Evolutionary conservation across 768 basidiomycete genomes (phyloP).

Genomic region (Phlebiopsis gigantea): DNA sequence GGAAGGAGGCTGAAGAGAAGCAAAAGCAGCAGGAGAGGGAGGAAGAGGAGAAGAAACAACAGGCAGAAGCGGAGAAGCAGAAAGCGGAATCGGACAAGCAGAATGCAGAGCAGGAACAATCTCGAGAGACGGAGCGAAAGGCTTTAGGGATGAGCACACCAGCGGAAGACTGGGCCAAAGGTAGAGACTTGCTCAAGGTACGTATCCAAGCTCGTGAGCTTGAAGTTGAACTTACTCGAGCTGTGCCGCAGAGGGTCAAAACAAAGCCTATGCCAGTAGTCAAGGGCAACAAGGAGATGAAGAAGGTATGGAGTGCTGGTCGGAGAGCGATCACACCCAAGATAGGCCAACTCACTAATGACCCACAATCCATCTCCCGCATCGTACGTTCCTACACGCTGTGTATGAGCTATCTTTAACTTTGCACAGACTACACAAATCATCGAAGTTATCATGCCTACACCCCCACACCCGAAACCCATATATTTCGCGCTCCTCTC

Average conservation of each 20-base stretch:
- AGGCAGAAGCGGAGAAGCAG: slow-evolving; percentile 28
- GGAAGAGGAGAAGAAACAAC: slow-evolving; percentile 15
- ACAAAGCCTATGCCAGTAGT: slow-evolving; percentile 55
- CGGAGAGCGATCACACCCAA: slow-evolving; percentile 82
- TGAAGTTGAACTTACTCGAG: no score
- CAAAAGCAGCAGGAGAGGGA: slow-evolving; percentile 19
- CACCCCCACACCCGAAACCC: slow-evolving; percentile 22
- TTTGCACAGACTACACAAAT: slow-evolving; percentile 34
- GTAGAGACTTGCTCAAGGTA: slow-evolving; percentile 52
- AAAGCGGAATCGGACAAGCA: slow-evolving; percentile 33
- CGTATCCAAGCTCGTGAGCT: no score
- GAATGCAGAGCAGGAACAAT: slow-evolving; percentile 26
- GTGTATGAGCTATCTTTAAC: slow-evolving; percentile 15
- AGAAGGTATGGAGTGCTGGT: slow-evolving; percentile 57
- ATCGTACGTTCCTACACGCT: slow-evolving; percentile 45
- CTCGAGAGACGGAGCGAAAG: slow-evolving; percentile 34
- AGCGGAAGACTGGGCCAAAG: slow-evolving; percentile 60
- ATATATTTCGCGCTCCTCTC: slow-evolving; percentile 77
- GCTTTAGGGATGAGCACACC: slow-evolving; percentile 48
- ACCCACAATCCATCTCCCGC: slow-evolving; percentile 48
- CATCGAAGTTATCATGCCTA: slow-evolving; percentile 34
- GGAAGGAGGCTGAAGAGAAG: slow-evolving; percentile 15
- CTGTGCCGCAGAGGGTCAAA: slow-evolving; percentile 61
- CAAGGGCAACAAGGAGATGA: slow-evolving; percentile 50
- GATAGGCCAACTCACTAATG: slow-evolving; percentile 83